These are phyloP conservation scores for Dactylellina drechsleri DNA, from an alignment of 2,329 filamentous ascomycete species.

Conservation along the genomic window DNA sequence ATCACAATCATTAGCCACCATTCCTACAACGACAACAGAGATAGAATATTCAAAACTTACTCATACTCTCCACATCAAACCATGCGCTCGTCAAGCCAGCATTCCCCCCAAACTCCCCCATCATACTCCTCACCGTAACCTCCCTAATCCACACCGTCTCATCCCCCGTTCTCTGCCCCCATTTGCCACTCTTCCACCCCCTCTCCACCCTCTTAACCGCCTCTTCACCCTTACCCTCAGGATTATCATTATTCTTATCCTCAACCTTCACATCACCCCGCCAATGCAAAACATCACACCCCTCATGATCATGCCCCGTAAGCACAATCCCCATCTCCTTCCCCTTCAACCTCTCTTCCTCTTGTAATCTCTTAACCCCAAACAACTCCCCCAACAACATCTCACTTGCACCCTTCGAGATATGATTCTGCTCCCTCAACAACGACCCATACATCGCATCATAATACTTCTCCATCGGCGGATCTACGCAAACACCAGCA, in stretches of 20 bases:
- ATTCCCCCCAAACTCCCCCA: constrained; percentile 95
- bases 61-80: constrained; percentile 74
- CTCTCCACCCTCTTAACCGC: constrained; percentile 26
- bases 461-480: constrained; percentile 84
- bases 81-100: constrained; percentile 87
- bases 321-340: constrained; percentile 80
- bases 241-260: constrained; percentile 17
- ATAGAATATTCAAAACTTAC: constrained; percentile 37
- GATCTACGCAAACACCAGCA: constrained; percentile 82
- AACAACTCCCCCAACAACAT: constrained; percentile 86
- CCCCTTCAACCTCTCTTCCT: constrained; percentile 63
- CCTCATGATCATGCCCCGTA: constrained; percentile 94
- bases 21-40: neutral
- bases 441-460: constrained; percentile 73
- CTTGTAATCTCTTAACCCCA: constrained; percentile 70
- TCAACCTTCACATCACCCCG: constrained; percentile 29
- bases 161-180: constrained; percentile 58
- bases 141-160: constrained; percentile 72
- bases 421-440: constrained; percentile 89
- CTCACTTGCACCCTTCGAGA: constrained; percentile 76
- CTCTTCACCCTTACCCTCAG: constrained; percentile 15
- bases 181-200: constrained; percentile 46
- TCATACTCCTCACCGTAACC: constrained; percentile 96
- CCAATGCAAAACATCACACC: constrained; percentile 89
- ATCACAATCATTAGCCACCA: neutral